Evolutionary conservation across 1,284 basidiomycete genomes (phyloP).

Genomic region (Inonotus obliquus): DNA sequence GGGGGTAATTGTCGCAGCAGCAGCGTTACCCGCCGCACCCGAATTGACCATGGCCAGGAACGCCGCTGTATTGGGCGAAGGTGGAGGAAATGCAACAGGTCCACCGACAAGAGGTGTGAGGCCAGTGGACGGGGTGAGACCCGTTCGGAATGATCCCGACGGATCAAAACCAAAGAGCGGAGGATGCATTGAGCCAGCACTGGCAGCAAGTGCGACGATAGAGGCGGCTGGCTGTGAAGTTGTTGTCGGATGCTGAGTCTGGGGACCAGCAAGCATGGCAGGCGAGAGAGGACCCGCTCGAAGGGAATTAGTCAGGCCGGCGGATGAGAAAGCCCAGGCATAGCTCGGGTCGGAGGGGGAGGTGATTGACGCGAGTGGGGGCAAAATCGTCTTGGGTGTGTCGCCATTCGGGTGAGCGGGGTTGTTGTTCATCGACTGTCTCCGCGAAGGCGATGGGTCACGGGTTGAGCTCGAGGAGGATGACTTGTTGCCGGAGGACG

Average conservation of each 20-base stretch:
- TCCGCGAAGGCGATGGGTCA: slow-evolving; percentile 6
- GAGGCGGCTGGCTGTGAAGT: slow-evolving; percentile 29
- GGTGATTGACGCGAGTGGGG: slow-evolving; percentile 81
- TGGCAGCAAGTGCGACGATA: slow-evolving; percentile 24
- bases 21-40: slow-evolving; percentile 44
- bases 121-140: slow-evolving; percentile 77
- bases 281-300: slow-evolving; percentile 90
- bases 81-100: slow-evolving; percentile 73
- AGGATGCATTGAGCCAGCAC: slow-evolving; percentile 17
- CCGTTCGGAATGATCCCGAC: slow-evolving; percentile 64
- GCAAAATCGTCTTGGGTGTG: slow-evolving; percentile 63
- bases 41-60: slow-evolving; percentile 91
- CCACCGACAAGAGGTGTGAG: slow-evolving; percentile 84
- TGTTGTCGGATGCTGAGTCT: slow-evolving; percentile 35
- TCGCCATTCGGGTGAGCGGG: slow-evolving; percentile 21
- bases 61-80: slow-evolving; percentile 88
- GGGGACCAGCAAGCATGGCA: slow-evolving; percentile 91
- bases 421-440: slow-evolving; percentile 13
- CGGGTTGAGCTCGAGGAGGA: not conserved
- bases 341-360: slow-evolving; percentile 79
- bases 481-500: slow-evolving; percentile 32
- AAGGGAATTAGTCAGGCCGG: slow-evolving; percentile 68
- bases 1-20: slow-evolving; percentile 80
- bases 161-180: slow-evolving; percentile 62
- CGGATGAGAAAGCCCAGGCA: slow-evolving; percentile 62